Evolutionary conservation across 805 yeast species (phyloP).

Genomic region (Maudiozyma serrabonitensis): DNA sequence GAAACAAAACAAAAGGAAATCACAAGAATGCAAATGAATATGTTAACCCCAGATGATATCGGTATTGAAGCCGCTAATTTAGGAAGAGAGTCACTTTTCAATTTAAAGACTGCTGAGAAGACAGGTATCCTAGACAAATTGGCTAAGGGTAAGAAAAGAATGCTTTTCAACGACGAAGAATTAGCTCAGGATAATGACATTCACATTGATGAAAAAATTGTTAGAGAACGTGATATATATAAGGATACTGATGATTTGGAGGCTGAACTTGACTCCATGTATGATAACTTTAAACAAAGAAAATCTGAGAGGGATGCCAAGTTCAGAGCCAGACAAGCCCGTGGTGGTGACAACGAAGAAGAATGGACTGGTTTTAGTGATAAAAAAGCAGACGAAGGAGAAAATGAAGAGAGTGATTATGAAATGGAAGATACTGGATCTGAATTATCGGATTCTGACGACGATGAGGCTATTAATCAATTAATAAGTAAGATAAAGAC

Average conservation of each 20-base stretch:
- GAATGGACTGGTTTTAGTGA: conserved; percentile 69
- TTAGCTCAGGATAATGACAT: conserved; percentile 47
- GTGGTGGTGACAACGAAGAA: conserved; percentile 70
- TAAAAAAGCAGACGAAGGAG: conserved; percentile 32
- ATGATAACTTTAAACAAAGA: conserved; percentile 55
- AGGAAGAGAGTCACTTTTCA: conserved; percentile 74
- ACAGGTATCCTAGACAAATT: conserved; percentile 71
- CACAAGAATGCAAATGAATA: conserved; percentile 87
- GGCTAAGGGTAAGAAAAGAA: conserved; percentile 64
- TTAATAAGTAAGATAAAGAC: conserved; percentile 49
- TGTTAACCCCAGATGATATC: conserved; percentile 85
- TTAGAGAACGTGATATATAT: conserved; percentile 29
- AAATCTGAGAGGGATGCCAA: conserved; percentile 62
- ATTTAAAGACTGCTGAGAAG: conserved; percentile 74
- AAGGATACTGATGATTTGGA: conserved; percentile 62
- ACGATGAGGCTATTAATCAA: conserved; percentile 57
- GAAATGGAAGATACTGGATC: conserved; percentile 33
- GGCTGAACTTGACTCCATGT: conserved; percentile 75
- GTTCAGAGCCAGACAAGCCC: conserved; percentile 54
- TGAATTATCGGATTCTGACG: conserved; percentile 51
- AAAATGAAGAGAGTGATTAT: conserved; percentile 33
- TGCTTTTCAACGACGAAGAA: conserved; percentile 49
- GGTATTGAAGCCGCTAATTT: conserved; percentile 85
- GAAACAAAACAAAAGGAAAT: conserved; percentile 83
- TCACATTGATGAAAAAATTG: conserved; percentile 39